Percentiles rank a stretch among this genome's conserved stretches.
Conservation (phyloP, 441 rosid species). For the Dalechampia spathulata region DNA sequence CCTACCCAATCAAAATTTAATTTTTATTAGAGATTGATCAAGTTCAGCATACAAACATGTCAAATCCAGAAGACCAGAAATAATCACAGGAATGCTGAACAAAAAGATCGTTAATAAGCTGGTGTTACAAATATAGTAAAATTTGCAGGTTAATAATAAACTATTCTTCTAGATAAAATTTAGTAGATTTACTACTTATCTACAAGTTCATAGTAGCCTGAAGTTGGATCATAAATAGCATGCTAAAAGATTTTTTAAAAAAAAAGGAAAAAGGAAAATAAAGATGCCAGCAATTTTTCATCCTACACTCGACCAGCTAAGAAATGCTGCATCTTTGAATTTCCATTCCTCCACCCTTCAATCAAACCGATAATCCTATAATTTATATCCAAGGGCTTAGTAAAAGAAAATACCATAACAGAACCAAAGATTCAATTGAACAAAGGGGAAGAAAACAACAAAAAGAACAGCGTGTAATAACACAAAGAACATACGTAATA, state of each 20-base stretch:
- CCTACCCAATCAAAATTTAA: constrained; percentile 23
- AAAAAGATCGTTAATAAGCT: neutral
- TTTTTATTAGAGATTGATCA: constrained; percentile 11
- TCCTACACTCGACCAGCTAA: too few relatives aligned
- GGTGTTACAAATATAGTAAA: neutral
- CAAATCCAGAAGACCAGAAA: neutral
- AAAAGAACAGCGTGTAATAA: too few relatives aligned
- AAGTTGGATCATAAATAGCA: neutral
- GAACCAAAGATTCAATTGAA: too few relatives aligned
- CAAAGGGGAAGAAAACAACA: neutral
- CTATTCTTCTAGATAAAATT: neutral
- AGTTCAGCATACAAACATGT: neutral
- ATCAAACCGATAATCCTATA: too few relatives aligned
- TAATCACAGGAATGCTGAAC: neutral
- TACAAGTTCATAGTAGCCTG: neutral
- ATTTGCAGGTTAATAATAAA: neutral
- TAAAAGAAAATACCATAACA: too few relatives aligned
- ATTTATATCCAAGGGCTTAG: too few relatives aligned
- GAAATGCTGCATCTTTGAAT: neutral
- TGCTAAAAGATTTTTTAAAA: neutral
- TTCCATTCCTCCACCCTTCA: too few relatives aligned
- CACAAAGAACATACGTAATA: too few relatives aligned
- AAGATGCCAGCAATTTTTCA: too few relatives aligned
- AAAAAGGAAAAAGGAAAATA: neutral
- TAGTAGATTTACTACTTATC: neutral